Base-by-base conservation (phyloP, 345 rosid genomes). In the Toxicodendron radicans region DNA sequence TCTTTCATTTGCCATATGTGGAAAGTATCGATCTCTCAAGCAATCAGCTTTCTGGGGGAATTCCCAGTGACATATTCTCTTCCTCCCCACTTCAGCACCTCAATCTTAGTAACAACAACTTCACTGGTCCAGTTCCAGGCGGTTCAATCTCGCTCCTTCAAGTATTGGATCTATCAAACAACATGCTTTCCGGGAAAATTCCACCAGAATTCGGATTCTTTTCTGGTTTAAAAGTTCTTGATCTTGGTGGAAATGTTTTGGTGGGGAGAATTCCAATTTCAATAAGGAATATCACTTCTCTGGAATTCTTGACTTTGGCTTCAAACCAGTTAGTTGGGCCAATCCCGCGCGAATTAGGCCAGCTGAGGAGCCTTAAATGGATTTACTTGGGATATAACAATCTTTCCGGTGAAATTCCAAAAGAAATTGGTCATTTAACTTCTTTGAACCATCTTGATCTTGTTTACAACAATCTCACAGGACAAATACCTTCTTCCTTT, bases 301-400 rank as follows among this genome's bases (percentile, higher is more conserved):
- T 94, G 79, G 76, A 86, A 74, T 78, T 78, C 85, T 83, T 95
- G 64, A 92, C 97, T 16, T 70, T 92, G 76, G 94, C 97, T 53
- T 89, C 97, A 14, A 95, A 92, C 86, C 92, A 88, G 43, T 78
- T 94, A 72, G 80, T 67, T 4, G 98, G 98, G 14, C 71, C 21
- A 75, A 74, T 94, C 71, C 92, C 97, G 0, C 58, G 0, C 10
- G 88, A 83, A 64, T 6, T 94, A 67, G 87, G 90, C 60, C 78
- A 58, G 52, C 62, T 91, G 81, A 85, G 66, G 80, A 86, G 64
- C 74, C 82, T 94, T 82, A 85, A 83, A 75, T 94, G 92, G 98
- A 82, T 94, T 57, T 94, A 94, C 79, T 72, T 94, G 59, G 98
- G 98, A 21, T 91, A 94, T 75, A 94, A 94, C 81, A 92, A 94